Evolutionary conservation across 306 rosid genomes (phyloP), one percentile per base, ranked within the genome.

Genomic region (Quercus robur): DNA sequence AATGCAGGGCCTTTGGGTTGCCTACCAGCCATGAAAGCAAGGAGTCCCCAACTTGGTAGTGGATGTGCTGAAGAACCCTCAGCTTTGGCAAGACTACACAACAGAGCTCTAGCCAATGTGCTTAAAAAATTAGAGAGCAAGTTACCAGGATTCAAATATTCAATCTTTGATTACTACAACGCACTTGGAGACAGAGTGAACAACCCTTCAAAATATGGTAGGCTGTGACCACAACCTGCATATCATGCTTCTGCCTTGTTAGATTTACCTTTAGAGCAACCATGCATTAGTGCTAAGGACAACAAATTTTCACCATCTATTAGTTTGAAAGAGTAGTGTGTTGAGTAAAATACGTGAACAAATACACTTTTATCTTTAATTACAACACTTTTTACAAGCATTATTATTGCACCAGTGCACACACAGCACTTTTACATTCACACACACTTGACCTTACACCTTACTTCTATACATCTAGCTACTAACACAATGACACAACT

Each of bases 191-290:
- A 56, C 74, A 81, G 11, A 21, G n/a, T 23, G 49, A 73, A 77
- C 66, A 71, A 82, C 9, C 85, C 79, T 56, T 77, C 70, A 18
- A 82, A 67, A 77, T 77, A 77, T 38, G 81, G 78, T 81, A 31
- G 6, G 71, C 30, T 21, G 26, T 77, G 55, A 33, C n/a, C 25
- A 38, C 17, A n/a, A 19, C 21, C 25, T 26, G 14, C n/a, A 49
- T 12, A 8, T 46, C 18, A 38, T 76, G 62, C 57, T 18, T 30
- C 18, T 11, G 46, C 46, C 46, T 8, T 38, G 26, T 23, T 44
- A 66, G 31, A 33, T 62, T 61, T 44, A 33, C 26, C 21, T 56
- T 56, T 20, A 30, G 7, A 30, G 38, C 12, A 38, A 38, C 46
- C 46, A 8, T 8, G 46, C 46, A 0, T 38, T 38, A 38, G 44